Base-by-base conservation (phyloP, 345 rosid genomes). In the Melaleuca quinquenervia region DNA sequence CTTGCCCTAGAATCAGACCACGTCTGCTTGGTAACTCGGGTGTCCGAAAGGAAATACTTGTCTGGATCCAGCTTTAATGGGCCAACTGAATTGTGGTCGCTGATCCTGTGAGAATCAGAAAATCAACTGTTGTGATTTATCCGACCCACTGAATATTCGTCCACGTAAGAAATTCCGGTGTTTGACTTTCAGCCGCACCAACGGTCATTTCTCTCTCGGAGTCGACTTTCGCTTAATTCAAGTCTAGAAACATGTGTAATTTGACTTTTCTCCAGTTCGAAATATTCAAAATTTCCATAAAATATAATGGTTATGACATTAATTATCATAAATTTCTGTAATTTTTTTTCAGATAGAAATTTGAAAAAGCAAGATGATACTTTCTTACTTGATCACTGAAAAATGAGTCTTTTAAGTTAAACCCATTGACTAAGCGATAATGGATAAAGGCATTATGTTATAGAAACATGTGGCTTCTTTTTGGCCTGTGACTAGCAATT, bases 281-380 rank as follows among this genome's bases (percentile, higher is more conserved):
- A 62, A 64, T 64, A 64, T 64, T 5, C 3, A 13, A 36, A 70
- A 70, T 36, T 70, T 36, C 32, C 48, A 36, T 53, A 8, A 53
- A 20, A 18, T 21, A 21, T 53, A 21, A 7, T 8, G 7, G 26
- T 53, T 53, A 53, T 7, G 20, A 53, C 3, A 4, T 20, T 7
- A 21, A 52, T 16, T 3, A 7, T 2, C 26, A 1, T 18, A 11
- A 70, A 41, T 8, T 64, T 32, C 32, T 12, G 5, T 18, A 1
- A 11, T 4, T 16, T 64, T 55, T 55, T 56, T 27, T 27, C 0
- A 0, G 0, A 11, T 9, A 55, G 24, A 10, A 0, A 5, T 2
- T 15, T 5, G 24, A 36, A 64, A 62, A 62, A 27, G 11, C 75
- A 29, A 29, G 11, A 36, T 8, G 36, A 3, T 64, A 64, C 45